phyloP scores from a whole-genome alignment of 1,284 basidiomycete species.

The Schizophyllum amplum region DNA sequence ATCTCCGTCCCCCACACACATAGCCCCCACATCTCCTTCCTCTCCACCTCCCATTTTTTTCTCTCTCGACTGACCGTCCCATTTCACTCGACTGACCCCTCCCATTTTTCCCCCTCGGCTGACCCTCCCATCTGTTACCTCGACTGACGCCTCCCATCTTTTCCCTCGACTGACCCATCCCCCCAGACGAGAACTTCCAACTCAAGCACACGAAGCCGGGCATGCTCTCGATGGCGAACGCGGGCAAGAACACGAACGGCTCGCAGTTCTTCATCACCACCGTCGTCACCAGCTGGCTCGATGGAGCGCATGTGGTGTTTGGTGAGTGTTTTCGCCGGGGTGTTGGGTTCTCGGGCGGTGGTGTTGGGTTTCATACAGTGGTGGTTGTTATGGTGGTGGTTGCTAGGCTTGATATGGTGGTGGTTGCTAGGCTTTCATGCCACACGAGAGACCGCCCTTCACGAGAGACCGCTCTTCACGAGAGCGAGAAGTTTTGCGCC shows the following conservation, averaged over 20 bases:
- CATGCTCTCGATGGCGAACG: conserved; percentile 89
- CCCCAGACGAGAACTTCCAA: conserved; percentile 79
- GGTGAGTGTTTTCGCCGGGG: too few species aligned
- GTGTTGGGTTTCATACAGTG: background rate
- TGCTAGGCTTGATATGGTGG: too few species aligned
- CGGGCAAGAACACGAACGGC: conserved; percentile 65
- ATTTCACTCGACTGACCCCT: too few species aligned
- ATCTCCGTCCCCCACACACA: too few species aligned
- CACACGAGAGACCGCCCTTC: too few species aligned
- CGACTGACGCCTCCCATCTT: background rate
- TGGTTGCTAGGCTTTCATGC: too few species aligned
- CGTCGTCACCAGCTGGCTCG: conserved; percentile 57
- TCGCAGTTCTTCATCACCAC: conserved; percentile 91
- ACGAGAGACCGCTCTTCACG: too few species aligned
- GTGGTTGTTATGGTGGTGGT: background rate
- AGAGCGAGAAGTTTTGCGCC: too few species aligned
- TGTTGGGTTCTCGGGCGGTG: background rate
- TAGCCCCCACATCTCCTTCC: too few species aligned
- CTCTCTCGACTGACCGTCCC: too few species aligned
- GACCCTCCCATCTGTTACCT: background rate
- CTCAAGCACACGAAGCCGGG: conserved; percentile 75
- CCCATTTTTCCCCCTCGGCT: too few species aligned
- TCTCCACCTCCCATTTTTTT: too few species aligned
- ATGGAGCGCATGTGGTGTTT: conserved; percentile 77
- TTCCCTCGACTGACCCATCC: background rate